Evolutionary conservation across 768 basidiomycete genomes (phyloP).

Genomic region (Pisolithus albus): DNA sequence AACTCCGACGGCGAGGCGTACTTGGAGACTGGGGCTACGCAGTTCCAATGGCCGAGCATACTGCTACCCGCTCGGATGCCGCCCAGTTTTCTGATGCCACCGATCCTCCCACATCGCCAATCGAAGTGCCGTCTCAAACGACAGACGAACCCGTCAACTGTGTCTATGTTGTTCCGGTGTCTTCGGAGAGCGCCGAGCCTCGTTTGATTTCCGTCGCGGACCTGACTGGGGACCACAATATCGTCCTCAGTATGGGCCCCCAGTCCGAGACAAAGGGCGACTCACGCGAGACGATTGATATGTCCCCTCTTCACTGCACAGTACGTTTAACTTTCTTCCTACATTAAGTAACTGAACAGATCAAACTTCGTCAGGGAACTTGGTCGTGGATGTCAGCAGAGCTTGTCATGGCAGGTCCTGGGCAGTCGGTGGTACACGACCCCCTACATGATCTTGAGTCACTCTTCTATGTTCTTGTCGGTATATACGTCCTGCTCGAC

Average conservation of each 20-base stretch:
- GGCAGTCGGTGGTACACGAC: slow-evolving; percentile 1
- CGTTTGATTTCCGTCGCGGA: too few species aligned
- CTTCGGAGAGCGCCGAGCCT: too few species aligned
- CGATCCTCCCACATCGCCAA: too few species aligned
- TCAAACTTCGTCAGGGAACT: neutral
- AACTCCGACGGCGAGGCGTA: neutral
- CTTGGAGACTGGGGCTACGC: neutral
- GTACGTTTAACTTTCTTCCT: neutral
- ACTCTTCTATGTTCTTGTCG: neutral
- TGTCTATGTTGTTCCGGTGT: too few species aligned
- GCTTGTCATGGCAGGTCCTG: slow-evolving; percentile 3
- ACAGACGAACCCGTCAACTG: too few species aligned
- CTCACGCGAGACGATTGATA: too few species aligned
- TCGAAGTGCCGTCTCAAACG: too few species aligned
- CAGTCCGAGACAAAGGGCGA: too few species aligned
- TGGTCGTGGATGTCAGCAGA: slow-evolving; percentile 5
- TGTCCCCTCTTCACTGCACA: neutral
- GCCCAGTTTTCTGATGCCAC: too few species aligned
- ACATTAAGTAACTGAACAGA: neutral
- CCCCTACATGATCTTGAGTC: neutral
- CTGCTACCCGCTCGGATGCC: neutral
- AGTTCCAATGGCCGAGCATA: neutral
- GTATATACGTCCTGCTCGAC: neutral
- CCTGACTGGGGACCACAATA: too few species aligned
- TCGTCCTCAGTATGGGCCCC: too few species aligned